Base-by-base conservation (phyloP, 495 filamentous ascomycete genomes). In the Aspergillus diversus region DNA sequence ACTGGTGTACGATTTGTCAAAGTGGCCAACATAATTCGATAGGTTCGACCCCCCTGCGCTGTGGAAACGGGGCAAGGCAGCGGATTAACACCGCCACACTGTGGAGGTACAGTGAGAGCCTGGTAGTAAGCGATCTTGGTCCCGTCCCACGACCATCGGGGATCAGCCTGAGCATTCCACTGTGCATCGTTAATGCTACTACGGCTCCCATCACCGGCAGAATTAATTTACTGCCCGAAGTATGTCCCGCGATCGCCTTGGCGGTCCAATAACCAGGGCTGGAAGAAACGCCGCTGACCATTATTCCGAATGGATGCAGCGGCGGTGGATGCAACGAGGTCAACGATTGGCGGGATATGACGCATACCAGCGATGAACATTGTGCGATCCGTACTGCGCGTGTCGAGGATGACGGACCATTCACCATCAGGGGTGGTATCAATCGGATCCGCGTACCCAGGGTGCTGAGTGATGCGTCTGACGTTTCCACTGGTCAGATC, bases 381-480 rank as follows among this genome's bases (percentile, higher is more conserved):
- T 47, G 57, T 51, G 0, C 69, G 66, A 5, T 60, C 51, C 3
- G 58, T 60, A 0, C 63, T 57, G 5, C 63, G 55, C 27, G 69
- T 71, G 51, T 71, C 69, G 31, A 71, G 58, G n/a, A 64, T 65
- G 31, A 71, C 69, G 12, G 63, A 55, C 64, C 66, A 71, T n/a
- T 61, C 32, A 32, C 60, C 57, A 32, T 71, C 69, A 11, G 60
- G 52, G 1, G 66, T 67, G n/a, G 67, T 56, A 39, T 61, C 64
- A 3, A 71, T 63, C 1, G 69, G 69, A 37, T 71, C 69, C 1
- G 61, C 64, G 42, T 71, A 71, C 33, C 60, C 69, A 12, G 69
- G 69, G 37, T 69, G 64, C 16, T 59, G 62, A 2, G 69, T 71
- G 11, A 69, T 46, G 15, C 69, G 69, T 15, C 64, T 59, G 13